Evolutionary conservation across 108 stramenopile species (phyloP), one percentile per base, ranked within the genome.

Genomic region (Cyclotella sp.): DNA sequence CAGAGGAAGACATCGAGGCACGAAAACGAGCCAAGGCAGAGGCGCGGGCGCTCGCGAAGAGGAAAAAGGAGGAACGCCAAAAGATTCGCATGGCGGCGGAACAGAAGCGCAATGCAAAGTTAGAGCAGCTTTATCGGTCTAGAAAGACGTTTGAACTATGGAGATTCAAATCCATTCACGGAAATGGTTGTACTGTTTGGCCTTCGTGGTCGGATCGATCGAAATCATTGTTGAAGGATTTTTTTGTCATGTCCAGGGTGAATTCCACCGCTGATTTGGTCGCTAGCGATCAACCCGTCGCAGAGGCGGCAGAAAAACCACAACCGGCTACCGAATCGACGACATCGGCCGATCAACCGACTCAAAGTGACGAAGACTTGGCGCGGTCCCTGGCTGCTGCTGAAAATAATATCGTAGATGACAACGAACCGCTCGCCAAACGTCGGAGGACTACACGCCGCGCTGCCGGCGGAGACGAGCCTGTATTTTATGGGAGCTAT

Each of bases 401-500:
- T 8, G 76, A 59, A 14, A 47, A 63, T 27, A 47, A 63, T 27
- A 19, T 15, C 18, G 53, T 18, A 1, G 67, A 74, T 28, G 73
- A 68, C 40, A 62, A 57, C 39, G 73, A 67, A n/a, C 72, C 79
- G 16, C 62, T 70, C 16, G 39, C 73, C n/a, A 80, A 80, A 54
- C 79, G 79, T 24, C 72, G 79, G 0, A 71, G 79, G 43, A 79
- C 71, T 22, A 73, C 79, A 8, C 79, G 79, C 22, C 78, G 70
- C 44, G 72, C 68, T 16, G 61, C 72, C 21, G 72, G 64, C 10
- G 78, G 60, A 34, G 75, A 70, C 15, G 83, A 77, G 13, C 77
- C 77, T 43, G 93, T 94, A 0, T 94, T 88, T 65, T 94, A 94
- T 45, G 93, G 93, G 16, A 80, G 77, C 19, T 85, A 90, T 65